Base-by-base conservation (phyloP, 2,329 filamentous ascomycete species). In the Zasmidium citrigriseum region DNA sequence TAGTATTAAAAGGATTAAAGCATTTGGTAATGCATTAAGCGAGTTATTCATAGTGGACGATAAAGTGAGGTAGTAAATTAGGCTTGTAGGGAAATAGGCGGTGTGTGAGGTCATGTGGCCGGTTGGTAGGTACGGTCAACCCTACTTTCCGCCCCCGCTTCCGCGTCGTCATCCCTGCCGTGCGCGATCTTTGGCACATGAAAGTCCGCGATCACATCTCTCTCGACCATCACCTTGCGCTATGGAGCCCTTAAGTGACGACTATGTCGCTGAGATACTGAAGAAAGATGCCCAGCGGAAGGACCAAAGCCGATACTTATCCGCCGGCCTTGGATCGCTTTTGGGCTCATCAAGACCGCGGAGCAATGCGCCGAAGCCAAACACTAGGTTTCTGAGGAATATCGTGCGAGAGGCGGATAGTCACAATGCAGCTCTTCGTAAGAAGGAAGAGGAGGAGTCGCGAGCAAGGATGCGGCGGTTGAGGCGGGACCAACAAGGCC, bases 391-490 rank as follows among this genome's bases (percentile, higher is more conserved):
- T 72, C 78, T 99, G 45, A 87, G 87, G 58, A 89, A 95, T 68
- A 90, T 98, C 57, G 91, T 99, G 61, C 89, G 88, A 63, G 89
- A 95, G 65, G 96, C 91, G 9, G 89, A 96, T 67, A 89, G 77
- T 54, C 93, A 99, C 76, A 99, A 99, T 82, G 86, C 89, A 22
- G 89, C 91, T 0, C 80, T 98, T 25, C 84, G 91, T 18, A 90
- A 89, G 0, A 96, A 88, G 70, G 93, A 98, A 73, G 87, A 88
- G 23, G 86, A 89, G 49, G 93, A 98, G 64, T 87, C 91, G 0
- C 82, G 83, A 61, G 86, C 86, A 3, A 86, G 91, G 20, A 82
- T 96, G 55, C 83, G 84, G 64, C 79, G 82, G 55, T 76, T 93
- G 46, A 63, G 54, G 29, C 23, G 25, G 46, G 22, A 63, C 61